phyloP scores from a whole-genome alignment of 768 basidiomycete species.

The Paxillus rubicundulus region DNA sequence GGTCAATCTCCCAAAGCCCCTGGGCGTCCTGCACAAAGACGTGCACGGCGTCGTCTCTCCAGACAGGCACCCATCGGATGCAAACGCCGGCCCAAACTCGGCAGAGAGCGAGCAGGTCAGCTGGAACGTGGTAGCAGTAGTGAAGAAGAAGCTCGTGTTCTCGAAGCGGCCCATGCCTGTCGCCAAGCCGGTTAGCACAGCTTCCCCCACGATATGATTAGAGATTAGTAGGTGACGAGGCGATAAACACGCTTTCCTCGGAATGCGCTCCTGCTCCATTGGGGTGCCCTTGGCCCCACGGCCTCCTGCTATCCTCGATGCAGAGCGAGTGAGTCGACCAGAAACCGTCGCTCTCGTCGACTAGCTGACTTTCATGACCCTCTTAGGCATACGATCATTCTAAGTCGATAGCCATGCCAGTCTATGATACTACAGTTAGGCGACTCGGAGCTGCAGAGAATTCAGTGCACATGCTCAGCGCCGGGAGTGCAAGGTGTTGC shows the following conservation, averaged over 20 bases:
- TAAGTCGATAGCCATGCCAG: not conserved
- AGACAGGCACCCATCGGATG: not conserved
- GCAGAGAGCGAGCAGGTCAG: constrained; percentile 19
- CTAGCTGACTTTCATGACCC: not conserved
- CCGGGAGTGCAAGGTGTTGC: not conserved
- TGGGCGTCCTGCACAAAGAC: constrained; percentile 63
- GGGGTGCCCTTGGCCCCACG: constrained; percentile 22
- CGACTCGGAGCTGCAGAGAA: not conserved
- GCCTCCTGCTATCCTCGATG: constrained; percentile 1
- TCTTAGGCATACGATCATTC: not conserved
- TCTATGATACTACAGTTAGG: not conserved
- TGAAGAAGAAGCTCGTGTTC: constrained; percentile 82
- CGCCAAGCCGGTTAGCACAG: constrained; percentile 30
- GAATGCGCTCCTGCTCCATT: constrained; percentile 17
- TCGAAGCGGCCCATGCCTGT: constrained; percentile 82
- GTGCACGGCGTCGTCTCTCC: not conserved
- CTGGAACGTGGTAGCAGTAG: constrained; percentile 68
- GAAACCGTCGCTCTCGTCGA: not conserved
- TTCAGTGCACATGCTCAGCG: not conserved
- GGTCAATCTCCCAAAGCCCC: constrained; percentile 69
- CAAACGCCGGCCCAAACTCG: not conserved
- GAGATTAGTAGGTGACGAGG: not conserved
- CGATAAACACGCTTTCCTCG: constrained; percentile 12
- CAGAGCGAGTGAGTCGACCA: not conserved
- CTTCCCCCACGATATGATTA: constrained; percentile 18